phyloP scores from a whole-genome alignment of 495 filamentous ascomycete species.

The Pyrenula massariospora region DNA sequence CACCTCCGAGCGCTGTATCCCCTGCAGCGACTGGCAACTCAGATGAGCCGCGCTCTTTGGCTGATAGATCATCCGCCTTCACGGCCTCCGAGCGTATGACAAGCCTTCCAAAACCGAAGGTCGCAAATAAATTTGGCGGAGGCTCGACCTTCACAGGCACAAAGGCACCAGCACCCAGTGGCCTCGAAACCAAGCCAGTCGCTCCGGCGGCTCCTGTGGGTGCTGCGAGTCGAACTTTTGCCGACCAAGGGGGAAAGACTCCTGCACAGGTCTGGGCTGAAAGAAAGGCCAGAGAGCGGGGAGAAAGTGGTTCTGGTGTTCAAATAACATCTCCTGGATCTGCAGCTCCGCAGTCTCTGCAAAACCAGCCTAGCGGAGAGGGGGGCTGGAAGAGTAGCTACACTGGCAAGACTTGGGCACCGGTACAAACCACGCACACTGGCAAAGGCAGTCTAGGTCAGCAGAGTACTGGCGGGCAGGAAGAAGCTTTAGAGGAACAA shows the following conservation, averaged over 20 bases:
- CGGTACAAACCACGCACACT: slow-evolving; percentile 61
- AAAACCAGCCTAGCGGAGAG: slow-evolving; percentile 55
- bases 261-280: slow-evolving; percentile 96
- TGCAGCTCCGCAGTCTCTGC: slow-evolving; percentile 32
- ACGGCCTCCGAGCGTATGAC: slow-evolving; percentile 68
- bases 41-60: slow-evolving; percentile 41
- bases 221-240: slow-evolving; percentile 80
- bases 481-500: slow-evolving; percentile 30
- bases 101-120: slow-evolving; percentile 83
- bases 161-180: slow-evolving; percentile 70
- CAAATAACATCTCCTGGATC: slow-evolving; percentile 16
- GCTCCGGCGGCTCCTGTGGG: slow-evolving; percentile 51
- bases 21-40: slow-evolving; percentile 12
- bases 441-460: slow-evolving; percentile 49
- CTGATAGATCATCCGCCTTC: slow-evolving; percentile 59
- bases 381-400: slow-evolving; percentile 85
- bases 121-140: slow-evolving; percentile 72
- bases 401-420: slow-evolving; percentile 74
- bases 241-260: slow-evolving; percentile 89
- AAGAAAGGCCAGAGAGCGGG: slow-evolving; percentile 76
- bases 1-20: slow-evolving; percentile 23
- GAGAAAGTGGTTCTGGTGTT: slow-evolving; percentile 30
- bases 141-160: slow-evolving; percentile 68
- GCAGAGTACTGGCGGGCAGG: slow-evolving; percentile 45
- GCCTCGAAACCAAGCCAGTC: slow-evolving; percentile 38